These are phyloP conservation scores for Hansenula anomala DNA, from an alignment of 1,139 yeast species.

Conservation along the genomic window DNA sequence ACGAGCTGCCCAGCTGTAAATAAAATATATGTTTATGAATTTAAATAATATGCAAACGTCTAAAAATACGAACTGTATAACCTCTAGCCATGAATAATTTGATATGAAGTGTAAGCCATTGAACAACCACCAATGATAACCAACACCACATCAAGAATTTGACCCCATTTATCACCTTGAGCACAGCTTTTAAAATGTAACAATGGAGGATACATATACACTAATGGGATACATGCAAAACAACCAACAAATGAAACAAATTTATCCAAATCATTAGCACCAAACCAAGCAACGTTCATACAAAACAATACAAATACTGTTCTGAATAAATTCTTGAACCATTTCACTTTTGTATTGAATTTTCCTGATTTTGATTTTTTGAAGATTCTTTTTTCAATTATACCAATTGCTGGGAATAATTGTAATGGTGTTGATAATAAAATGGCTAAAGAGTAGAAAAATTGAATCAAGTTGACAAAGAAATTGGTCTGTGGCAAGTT, in stretches of 20 bases:
- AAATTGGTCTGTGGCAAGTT: conserved; percentile 63
- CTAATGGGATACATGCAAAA: conserved; percentile 79
- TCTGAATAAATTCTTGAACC: conserved; percentile 62
- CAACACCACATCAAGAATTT: conserved; percentile 41
- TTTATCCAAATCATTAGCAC: conserved; percentile 62
- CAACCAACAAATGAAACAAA: conserved; percentile 79
- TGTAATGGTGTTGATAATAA: conserved; percentile 73
- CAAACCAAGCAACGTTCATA: conserved; percentile 50
- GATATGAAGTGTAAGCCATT: conserved; percentile 62
- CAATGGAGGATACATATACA: conserved; percentile 78
- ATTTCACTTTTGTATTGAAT: conserved; percentile 44
- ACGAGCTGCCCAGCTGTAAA: too few relatives aligned
- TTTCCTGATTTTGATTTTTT: conserved; percentile 50
- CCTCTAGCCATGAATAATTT: conserved; percentile 33
- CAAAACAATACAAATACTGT: conserved; percentile 47
- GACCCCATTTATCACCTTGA: conserved; percentile 20
- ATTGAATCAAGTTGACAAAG: conserved; percentile 61
- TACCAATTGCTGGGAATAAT: conserved; percentile 69
- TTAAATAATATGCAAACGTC: too few relatives aligned
- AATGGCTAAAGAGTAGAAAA: conserved; percentile 69
- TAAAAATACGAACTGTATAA: too few relatives aligned
- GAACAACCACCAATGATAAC: conserved; percentile 54
- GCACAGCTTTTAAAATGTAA: conserved; percentile 45
- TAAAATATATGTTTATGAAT: too few relatives aligned
- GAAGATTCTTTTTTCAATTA: conserved; percentile 60